phyloP scores from a whole-genome alignment of 495 filamentous ascomycete species.

The Aspergillus steynii region DNA sequence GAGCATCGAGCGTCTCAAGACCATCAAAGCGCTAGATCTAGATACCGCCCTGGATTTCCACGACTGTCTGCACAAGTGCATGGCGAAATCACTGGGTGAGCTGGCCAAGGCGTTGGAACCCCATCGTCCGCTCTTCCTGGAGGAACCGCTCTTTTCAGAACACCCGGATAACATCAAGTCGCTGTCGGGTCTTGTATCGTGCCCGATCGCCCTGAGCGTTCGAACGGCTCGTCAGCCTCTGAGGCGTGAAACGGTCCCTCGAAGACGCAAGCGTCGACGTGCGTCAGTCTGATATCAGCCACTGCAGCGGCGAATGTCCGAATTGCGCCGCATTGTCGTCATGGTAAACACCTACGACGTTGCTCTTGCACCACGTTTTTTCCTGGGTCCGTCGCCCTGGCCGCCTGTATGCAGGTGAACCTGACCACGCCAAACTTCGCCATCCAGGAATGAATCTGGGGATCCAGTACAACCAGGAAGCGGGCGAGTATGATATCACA shows the following conservation, averaged over 20 bases:
- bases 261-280: conserved; percentile 70
- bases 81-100: conserved; percentile 63
- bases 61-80: conserved; percentile 75
- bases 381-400: conserved; percentile 73
- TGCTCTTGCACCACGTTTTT: too few relatives aligned
- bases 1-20: conserved; percentile 66
- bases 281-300: conserved; percentile 74
- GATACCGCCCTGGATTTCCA: conserved; percentile 79
- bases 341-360: conserved; percentile 81
- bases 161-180: conserved; percentile 70
- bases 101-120: conserved; percentile 70
- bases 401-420: conserved; percentile 70
- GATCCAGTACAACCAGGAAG: conserved; percentile 73
- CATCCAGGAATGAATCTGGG: conserved; percentile 82
- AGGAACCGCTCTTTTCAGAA: conserved; percentile 74
- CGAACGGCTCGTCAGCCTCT: conserved; percentile 71
- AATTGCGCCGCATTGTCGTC: conserved; percentile 67
- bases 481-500: conserved; percentile 62
- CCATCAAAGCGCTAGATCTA: conserved; percentile 68
- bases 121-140: conserved; percentile 74
- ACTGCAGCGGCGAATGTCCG: conserved; percentile 72
- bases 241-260: conserved; percentile 75
- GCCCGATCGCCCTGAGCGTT: conserved; percentile 68
- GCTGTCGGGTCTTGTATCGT: conserved; percentile 59
- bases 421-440: conserved; percentile 66